These are phyloP conservation scores for Phlegmacium glaucopus DNA, from an alignment of 768 basidiomycete species.

Conservation along the genomic window DNA sequence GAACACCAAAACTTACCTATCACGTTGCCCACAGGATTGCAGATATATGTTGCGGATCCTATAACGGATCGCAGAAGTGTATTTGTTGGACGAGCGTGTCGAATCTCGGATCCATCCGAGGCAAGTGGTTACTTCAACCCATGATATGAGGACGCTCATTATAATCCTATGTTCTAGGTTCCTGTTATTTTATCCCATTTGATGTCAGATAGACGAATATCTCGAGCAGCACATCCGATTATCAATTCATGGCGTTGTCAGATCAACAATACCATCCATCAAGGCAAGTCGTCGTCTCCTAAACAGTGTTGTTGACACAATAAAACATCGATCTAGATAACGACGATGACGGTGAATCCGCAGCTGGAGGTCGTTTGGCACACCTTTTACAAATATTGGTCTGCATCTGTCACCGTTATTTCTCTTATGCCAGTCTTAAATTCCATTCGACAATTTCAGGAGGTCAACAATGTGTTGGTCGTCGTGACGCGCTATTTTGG, in stretches of 20 bases:
- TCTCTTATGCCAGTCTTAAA: background rate
- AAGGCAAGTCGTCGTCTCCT: constrained; percentile 46
- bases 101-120: constrained; percentile 73
- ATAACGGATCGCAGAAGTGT: constrained; percentile 83
- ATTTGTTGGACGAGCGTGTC: constrained; percentile 85
- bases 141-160: too few relatives aligned
- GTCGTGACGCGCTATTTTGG: constrained; percentile 94
- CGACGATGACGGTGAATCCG: constrained; percentile 92
- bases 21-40: constrained; percentile 53
- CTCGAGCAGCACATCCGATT: constrained; percentile 73
- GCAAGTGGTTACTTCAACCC: constrained; percentile 34
- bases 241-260: constrained; percentile 85
- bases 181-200: constrained; percentile 62
- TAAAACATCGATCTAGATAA: constrained; percentile 55
- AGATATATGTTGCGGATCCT: constrained; percentile 70
- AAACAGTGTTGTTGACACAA: background rate
- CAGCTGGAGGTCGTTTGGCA: constrained; percentile 86
- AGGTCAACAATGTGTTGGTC: constrained; percentile 80
- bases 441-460: constrained; percentile 38
- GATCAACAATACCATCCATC: constrained; percentile 62
- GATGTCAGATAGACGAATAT: constrained; percentile 67
- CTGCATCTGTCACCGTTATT: constrained; percentile 14
- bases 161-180: constrained; percentile 41
- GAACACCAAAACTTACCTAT: constrained; percentile 9
- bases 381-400: constrained; percentile 90